Percentiles rank a stretch among this genome's conserved stretches.
These are phyloP conservation scores for Candida ficus DNA, from an alignment of 805 yeast species.

Conservation along the genomic window DNA sequence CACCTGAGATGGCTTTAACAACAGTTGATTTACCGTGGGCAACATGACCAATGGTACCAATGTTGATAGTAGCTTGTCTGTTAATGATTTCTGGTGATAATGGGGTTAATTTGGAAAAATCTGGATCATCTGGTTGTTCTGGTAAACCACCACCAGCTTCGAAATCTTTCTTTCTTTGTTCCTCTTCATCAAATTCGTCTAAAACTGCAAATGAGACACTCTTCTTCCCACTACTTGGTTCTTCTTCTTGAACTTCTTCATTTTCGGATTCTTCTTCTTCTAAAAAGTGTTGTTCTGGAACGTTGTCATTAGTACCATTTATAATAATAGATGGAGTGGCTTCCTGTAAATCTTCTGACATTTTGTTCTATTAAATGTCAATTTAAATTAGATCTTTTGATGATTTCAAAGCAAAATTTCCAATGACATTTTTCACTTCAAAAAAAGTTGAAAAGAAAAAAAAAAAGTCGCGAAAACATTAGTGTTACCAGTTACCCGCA, in stretches of 20 bases:
- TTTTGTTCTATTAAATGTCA: constrained; percentile 16
- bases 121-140: constrained; percentile 90
- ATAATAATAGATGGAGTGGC: constrained; percentile 83
- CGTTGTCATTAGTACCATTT: constrained; percentile 44
- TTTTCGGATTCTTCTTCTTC: constrained; percentile 39
- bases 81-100: constrained; percentile 91
- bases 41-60: constrained; percentile 96
- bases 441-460: neutral
- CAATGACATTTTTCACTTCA: neutral
- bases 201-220: constrained; percentile 77
- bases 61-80: constrained; percentile 98
- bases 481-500: constrained; percentile 5
- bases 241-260: constrained; percentile 36
- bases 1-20: constrained; percentile 95
- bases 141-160: constrained; percentile 99
- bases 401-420: neutral
- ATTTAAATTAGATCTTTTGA: neutral
- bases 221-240: constrained; percentile 43
- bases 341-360: constrained; percentile 80
- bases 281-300: constrained; percentile 22
- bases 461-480: constrained; percentile 1
- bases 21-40: constrained; percentile 95
- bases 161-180: constrained; percentile 74
- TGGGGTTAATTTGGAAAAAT: constrained; percentile 76
- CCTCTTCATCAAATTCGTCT: constrained; percentile 69